Conservation (phyloP, 257 asterid species). For the Parsonsia alboflavescens region DNA sequence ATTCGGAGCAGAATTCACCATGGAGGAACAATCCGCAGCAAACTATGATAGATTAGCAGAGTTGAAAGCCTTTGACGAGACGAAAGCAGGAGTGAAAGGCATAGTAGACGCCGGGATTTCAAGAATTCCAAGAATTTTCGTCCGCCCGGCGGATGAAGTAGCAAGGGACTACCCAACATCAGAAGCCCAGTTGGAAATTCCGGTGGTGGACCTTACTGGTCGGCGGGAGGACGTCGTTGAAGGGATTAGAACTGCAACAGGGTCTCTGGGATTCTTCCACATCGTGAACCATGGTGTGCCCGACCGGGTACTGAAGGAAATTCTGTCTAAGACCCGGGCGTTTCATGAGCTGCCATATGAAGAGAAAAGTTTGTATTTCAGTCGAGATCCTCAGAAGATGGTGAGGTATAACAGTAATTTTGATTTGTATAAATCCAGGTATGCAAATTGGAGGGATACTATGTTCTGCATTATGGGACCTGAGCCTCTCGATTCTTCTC, state of each 20-base stretch:
- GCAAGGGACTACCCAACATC: constrained; percentile 13
- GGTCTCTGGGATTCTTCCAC: constrained; percentile 17
- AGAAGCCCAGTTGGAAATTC: constrained; percentile 13
- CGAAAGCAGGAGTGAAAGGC: constrained; percentile 22
- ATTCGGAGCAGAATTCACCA: neutral
- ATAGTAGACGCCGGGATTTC: constrained; percentile 16
- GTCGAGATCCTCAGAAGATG: neutral
- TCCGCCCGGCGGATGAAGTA: constrained; percentile 11
- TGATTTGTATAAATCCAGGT: neutral
- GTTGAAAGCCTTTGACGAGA: constrained; percentile 14
- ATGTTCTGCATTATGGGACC: constrained; percentile 7
- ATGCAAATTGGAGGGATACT: constrained; percentile 2
- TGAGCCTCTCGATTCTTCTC: constrained; percentile 12
- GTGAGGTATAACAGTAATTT: neutral
- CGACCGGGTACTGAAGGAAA: constrained; percentile 4
- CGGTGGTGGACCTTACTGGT: constrained; percentile 16
- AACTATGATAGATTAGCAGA: constrained; percentile 5
- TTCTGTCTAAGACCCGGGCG: constrained; percentile 4
- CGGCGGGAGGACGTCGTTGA: constrained; percentile 10
- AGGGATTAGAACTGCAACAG: constrained; percentile 12
- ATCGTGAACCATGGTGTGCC: constrained; percentile 21
- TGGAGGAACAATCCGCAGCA: neutral
- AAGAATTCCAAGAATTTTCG: constrained; percentile 13
- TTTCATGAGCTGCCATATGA: constrained; percentile 15
- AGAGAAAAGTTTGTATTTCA: constrained; percentile 5